Evolutionary conservation across 2,329 filamentous ascomycete species (phyloP), one percentile per base, ranked within the genome.

Genomic region (Alternaria postmessia): DNA sequence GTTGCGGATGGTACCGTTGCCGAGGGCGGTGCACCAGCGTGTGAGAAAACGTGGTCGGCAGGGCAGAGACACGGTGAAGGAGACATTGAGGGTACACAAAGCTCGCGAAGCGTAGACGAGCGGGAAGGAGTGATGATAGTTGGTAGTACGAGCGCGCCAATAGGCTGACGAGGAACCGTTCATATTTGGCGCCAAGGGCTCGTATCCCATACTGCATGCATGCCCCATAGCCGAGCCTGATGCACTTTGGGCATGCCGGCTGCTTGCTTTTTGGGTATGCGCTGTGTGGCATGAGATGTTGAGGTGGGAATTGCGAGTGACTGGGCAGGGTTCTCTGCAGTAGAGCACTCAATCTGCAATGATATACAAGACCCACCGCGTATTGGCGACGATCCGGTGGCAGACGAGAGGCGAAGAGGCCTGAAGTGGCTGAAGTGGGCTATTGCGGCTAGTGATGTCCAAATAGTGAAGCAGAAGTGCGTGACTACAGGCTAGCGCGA

Each of bases 41-140:
- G 67, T 54, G 48, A 65, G 66, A 64, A 67, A 75, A 77, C 74
- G 73, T 75, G 72, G 69, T 57, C 59, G 61, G 62, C 51, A 66
- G 54, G 64, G 65, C 66, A 66, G 59, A 60, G 57, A 57, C 56
- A 63, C 59, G 59, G 64, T 38, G 55, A 62, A 54, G 51, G 63
- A 65, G 54, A 70, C 63, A 64, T 46, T 55, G 48, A 51, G 55
- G 59, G 61, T 56, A 66, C 62, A 70, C 69, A 69, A 14, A 43
- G 57, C 58, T 66, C 51, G 67, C 67, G 62, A 70, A 57, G 51
- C 24, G 65, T 59, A 66, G 62, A 59, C 56, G 64, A 68, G 60
- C 38, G 48, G 58, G 62, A 62, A 58, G 48, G 54, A 58, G 60
- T 68, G 66, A 61, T 65, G 66, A 62, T 68, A 46, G 54, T 57